Evolutionary conservation across 1,284 basidiomycete genomes (phyloP).

Genomic region (Tilletia indica): DNA sequence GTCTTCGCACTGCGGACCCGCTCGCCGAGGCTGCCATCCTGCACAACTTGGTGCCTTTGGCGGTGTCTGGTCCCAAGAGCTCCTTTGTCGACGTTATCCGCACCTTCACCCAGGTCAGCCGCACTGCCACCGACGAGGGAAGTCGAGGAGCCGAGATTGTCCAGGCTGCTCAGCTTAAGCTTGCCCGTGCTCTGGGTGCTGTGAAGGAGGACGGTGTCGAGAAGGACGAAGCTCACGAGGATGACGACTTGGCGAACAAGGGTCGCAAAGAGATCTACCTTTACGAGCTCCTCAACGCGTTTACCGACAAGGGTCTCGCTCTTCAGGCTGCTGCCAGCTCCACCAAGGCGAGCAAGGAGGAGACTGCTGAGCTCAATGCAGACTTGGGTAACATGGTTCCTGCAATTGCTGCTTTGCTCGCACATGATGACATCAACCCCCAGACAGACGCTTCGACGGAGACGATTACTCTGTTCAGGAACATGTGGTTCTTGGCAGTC

Average conservation of each 20-base stretch:
- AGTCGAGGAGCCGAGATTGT: conserved; percentile 51
- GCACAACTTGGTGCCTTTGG: conserved; percentile 84
- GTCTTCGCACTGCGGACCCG: conserved; percentile 77
- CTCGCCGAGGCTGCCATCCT: conserved; percentile 86
- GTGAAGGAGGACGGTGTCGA: conserved; percentile 63
- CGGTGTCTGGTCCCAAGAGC: conserved; percentile 71
- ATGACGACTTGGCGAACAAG: conserved; percentile 67
- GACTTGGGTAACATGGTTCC: conserved; percentile 65
- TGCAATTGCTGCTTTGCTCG: conserved; percentile 84
- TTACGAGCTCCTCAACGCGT: conserved; percentile 78
- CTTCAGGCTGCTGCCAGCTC: conserved; percentile 76
- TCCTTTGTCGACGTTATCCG: conserved; percentile 82
- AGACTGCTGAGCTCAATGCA: conserved; percentile 42
- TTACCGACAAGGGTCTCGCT: conserved; percentile 85
- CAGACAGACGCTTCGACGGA: conserved; percentile 65
- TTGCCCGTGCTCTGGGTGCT: conserved; percentile 37
- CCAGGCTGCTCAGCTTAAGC: conserved; percentile 40
- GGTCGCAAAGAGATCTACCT: conserved; percentile 64
- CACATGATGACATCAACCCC: conserved; percentile 71
- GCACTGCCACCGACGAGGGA: conserved; percentile 62
- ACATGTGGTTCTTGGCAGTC: conserved; percentile 89
- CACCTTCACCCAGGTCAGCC: conserved; percentile 80
- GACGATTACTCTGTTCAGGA: conserved; percentile 80
- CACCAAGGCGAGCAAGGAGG: conserved; percentile 38
- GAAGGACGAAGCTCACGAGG: conserved; percentile 79